phyloP scores from a whole-genome alignment of 352 stramenopile genomes.

The Plasmopara halstedii region DNA sequence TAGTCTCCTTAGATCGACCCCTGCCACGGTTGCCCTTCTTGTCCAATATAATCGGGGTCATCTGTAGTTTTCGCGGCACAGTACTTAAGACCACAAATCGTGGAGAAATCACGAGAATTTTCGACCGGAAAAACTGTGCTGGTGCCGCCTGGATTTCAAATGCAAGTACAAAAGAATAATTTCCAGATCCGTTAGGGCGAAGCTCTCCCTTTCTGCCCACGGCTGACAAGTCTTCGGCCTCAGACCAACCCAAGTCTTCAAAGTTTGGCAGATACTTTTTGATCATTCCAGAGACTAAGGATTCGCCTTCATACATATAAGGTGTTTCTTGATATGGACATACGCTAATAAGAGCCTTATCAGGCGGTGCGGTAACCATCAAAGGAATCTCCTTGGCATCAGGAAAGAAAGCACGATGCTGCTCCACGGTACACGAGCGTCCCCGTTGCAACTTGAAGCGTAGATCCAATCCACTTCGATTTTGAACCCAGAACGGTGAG shows the following conservation, averaged over 20 bases:
- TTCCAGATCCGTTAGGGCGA: constrained; percentile 27
- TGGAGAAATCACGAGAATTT: constrained; percentile 73
- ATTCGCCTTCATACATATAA: constrained; percentile 40
- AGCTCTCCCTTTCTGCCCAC: constrained; percentile 75
- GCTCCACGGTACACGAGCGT: constrained; percentile 44
- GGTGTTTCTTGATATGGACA: constrained; percentile 68
- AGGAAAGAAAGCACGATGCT: constrained; percentile 68
- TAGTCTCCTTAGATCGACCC: constrained; percentile 21
- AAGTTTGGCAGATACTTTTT: constrained; percentile 76
- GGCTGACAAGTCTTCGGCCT: constrained; percentile 56
- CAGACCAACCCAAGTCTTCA: constrained; percentile 63
- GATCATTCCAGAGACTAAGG: constrained; percentile 33
- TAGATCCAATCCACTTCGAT: constrained; percentile 71
- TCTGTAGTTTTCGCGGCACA: constrained; percentile 50
- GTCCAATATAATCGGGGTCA: constrained; percentile 70
- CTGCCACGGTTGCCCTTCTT: constrained; percentile 54
- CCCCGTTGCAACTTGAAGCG: constrained; percentile 56
- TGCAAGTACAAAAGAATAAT: constrained; percentile 68
- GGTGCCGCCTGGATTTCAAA: constrained; percentile 76
- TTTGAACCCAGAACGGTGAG: constrained; percentile 81
- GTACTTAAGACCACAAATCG: constrained; percentile 68
- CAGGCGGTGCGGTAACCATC: constrained; percentile 42
- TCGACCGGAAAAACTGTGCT: constrained; percentile 74
- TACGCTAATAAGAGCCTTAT: constrained; percentile 63
- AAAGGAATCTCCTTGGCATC: constrained; percentile 53